Evolutionary conservation across 257 asterid species (phyloP).

Genomic region (Linaria vulgaris): DNA sequence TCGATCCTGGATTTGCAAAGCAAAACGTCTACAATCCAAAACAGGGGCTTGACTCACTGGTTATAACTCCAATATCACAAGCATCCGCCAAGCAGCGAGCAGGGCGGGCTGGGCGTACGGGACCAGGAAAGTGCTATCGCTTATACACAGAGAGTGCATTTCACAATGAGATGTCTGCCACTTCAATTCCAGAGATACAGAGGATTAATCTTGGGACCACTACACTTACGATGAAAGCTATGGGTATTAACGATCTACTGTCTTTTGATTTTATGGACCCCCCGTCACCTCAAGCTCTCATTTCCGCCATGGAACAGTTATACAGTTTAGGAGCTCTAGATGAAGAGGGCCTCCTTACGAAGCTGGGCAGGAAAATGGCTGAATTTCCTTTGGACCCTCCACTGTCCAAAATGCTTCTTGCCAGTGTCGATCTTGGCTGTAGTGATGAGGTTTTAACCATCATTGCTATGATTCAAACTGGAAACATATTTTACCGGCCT

Average conservation of each 20-base stretch:
- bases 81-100: slow-evolving; percentile 98
- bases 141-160: slow-evolving; percentile 94
- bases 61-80: slow-evolving; percentile 94
- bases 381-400: slow-evolving; percentile 96
- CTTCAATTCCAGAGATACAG: slow-evolving; percentile 85
- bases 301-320: slow-evolving; percentile 92
- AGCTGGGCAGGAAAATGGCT: slow-evolving; percentile 97
- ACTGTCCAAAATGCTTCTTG: slow-evolving; percentile 87
- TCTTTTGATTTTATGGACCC: slow-evolving; percentile 98
- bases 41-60: slow-evolving; percentile 88
- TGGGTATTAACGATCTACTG: slow-evolving; percentile 87
- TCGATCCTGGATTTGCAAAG: slow-evolving; percentile 95
- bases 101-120: slow-evolving; percentile 92
- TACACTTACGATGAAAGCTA: slow-evolving; percentile 85
- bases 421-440: slow-evolving; percentile 90
- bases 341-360: slow-evolving; percentile 90
- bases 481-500: slow-evolving; percentile 87
- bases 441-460: slow-evolving; percentile 91
- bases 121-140: slow-evolving; percentile 95
- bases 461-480: slow-evolving; percentile 92
- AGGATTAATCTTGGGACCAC: slow-evolving; percentile 90
- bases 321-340: slow-evolving; percentile 92
- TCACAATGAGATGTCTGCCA: slow-evolving; percentile 96
- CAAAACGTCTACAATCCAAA: slow-evolving; percentile 95
- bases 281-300: slow-evolving; percentile 91